phyloP scores from a whole-genome alignment of 768 basidiomycete genomes.

The Macrolepiota albuminosa region DNA sequence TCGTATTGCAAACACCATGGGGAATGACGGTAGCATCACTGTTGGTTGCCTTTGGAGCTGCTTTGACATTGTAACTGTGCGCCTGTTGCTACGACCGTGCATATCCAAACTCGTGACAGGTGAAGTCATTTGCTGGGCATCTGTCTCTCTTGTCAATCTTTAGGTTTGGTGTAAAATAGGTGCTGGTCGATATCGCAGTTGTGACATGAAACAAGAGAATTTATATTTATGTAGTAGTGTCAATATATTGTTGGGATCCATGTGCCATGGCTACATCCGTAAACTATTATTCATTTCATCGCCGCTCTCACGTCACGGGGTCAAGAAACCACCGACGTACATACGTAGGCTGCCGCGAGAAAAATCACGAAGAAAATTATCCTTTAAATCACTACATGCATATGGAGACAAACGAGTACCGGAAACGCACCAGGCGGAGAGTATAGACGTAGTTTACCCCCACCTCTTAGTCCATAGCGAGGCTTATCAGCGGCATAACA shows the following conservation, averaged over 20 bases:
- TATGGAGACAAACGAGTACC: too few relatives aligned
- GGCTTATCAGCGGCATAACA: too few relatives aligned
- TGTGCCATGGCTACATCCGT: background rate
- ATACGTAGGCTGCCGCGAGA: too few relatives aligned
- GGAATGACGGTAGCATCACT: background rate
- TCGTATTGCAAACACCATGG: background rate
- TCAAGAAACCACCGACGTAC: too few relatives aligned
- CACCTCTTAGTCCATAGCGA: too few relatives aligned
- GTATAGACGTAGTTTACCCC: too few relatives aligned
- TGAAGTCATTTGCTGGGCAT: background rate
- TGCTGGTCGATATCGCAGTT: background rate
- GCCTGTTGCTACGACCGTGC: background rate
- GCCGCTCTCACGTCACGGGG: too few relatives aligned
- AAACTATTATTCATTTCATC: background rate
- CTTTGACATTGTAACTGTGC: background rate
- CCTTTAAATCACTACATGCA: too few relatives aligned
- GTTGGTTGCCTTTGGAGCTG: background rate
- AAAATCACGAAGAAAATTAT: too few relatives aligned
- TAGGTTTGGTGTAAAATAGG: background rate
- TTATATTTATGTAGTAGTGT: background rate
- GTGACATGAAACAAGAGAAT: background rate
- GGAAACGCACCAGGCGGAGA: too few relatives aligned
- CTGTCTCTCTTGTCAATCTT: background rate
- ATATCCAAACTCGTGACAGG: background rate
- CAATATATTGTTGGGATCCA: background rate